A percentile compares a stretch with the other conserved stretches of the same genome.
These are phyloP conservation scores for Pholiota microspora DNA, from an alignment of 768 basidiomycete species.

Conservation along the genomic window DNA sequence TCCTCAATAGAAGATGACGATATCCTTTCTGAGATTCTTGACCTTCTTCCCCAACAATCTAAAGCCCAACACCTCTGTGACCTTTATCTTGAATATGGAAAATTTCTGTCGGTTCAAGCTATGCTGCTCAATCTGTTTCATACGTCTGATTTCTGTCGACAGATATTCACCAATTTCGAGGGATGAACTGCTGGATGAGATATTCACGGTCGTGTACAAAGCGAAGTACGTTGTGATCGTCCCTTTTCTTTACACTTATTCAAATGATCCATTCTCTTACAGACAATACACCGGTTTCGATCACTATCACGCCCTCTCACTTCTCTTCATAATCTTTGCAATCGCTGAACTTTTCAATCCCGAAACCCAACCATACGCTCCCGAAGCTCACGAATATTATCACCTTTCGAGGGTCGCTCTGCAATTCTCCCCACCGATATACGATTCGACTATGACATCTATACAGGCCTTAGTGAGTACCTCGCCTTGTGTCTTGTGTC, in stretches of 20 bases:
- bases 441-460: slow-evolving; percentile 50
- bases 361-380: slow-evolving; percentile 40
- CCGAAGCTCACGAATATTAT: slow-evolving; percentile 62
- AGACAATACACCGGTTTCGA: slow-evolving; percentile 10
- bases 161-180: slow-evolving; percentile 58
- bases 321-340: slow-evolving; percentile 67
- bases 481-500: too few species aligned
- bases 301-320: slow-evolving; percentile 50
- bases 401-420: slow-evolving; percentile 54
- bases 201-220: slow-evolving; percentile 53
- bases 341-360: slow-evolving; percentile 65
- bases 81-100: slow-evolving; percentile 61
- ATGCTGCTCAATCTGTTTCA: not conserved
- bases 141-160: not conserved
- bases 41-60: slow-evolving; percentile 50
- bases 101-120: slow-evolving; percentile 47
- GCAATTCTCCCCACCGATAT: slow-evolving; percentile 42
- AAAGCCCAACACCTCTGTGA: slow-evolving; percentile 64
- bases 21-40: slow-evolving; percentile 25
- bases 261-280: not conserved
- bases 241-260: not conserved
- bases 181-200: slow-evolving; percentile 54
- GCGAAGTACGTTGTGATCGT: slow-evolving; percentile 35
- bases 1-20: slow-evolving; percentile 4
- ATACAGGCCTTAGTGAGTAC: slow-evolving; percentile 54